A percentile compares a stretch with the other conserved stretches of the same genome.
phyloP scores from a whole-genome alignment of 75 land plant species.

The Pinus taeda region DNA sequence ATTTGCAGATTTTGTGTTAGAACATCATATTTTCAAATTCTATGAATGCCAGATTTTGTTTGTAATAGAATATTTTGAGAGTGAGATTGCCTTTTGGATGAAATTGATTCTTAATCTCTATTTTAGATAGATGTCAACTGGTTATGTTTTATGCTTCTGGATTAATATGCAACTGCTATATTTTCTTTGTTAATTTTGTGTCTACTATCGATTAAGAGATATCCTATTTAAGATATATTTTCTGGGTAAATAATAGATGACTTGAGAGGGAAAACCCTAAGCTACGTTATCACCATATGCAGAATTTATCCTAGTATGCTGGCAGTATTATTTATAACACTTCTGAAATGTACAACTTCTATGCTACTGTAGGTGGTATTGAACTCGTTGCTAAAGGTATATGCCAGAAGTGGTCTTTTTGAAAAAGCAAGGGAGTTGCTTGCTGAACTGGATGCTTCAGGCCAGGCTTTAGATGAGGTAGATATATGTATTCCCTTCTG shows the following conservation, averaged over 20 bases:
- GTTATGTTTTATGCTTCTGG: background rate
- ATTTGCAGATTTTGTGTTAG: no score
- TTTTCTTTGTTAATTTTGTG: slow-evolving; percentile 2
- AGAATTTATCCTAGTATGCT: background rate
- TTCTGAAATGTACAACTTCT: slow-evolving; percentile 7
- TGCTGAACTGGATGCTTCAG: slow-evolving; percentile 53
- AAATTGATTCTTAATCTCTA: background rate
- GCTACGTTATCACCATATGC: background rate
- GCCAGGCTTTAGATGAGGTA: slow-evolving; percentile 70
- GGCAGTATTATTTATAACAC: background rate
- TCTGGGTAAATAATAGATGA: background rate
- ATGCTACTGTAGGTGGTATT: slow-evolving; percentile 64
- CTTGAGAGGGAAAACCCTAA: background rate
- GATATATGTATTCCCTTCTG: background rate
- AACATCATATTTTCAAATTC: no score
- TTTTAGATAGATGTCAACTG: background rate
- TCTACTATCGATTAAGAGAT: background rate
- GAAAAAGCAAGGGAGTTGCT: no score
- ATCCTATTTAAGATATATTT: background rate
- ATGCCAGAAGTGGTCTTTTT: no score
- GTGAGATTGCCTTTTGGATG: background rate
- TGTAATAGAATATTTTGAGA: no score
- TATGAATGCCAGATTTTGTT: no score
- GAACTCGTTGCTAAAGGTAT: no score
- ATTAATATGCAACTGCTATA: background rate